Evolutionary conservation across 805 yeast genomes (phyloP).

Genomic region (Candida insectorum): DNA sequence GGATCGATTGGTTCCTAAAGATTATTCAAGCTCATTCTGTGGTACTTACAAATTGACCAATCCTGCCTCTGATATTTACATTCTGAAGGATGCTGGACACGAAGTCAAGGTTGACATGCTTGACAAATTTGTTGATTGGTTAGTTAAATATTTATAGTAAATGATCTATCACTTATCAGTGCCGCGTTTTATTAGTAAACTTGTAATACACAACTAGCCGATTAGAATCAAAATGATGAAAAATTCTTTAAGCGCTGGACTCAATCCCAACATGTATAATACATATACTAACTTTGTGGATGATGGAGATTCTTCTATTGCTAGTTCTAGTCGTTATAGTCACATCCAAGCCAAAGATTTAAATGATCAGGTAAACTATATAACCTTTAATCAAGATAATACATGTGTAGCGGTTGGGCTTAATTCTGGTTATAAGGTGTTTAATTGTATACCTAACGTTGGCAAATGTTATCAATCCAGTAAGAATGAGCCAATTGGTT

Average conservation of each 20-base stretch:
- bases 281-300: slow-evolving; percentile 7
- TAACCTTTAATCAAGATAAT: slow-evolving; percentile 83
- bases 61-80: slow-evolving; percentile 19
- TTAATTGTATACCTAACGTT: slow-evolving; percentile 61
- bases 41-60: slow-evolving; percentile 26
- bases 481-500: slow-evolving; percentile 53
- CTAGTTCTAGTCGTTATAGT: slow-evolving; percentile 12
- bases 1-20: slow-evolving; percentile 36
- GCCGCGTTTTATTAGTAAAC: background rate
- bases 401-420: slow-evolving; percentile 77
- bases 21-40: slow-evolving; percentile 28
- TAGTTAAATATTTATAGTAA: slow-evolving; percentile 14
- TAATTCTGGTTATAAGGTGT: slow-evolving; percentile 63
- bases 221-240: slow-evolving; percentile 11
- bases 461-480: slow-evolving; percentile 30
- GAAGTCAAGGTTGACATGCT: slow-evolving; percentile 33
- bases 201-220: background rate
- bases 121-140: slow-evolving; percentile 29
- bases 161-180: background rate
- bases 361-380: slow-evolving; percentile 32
- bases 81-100: slow-evolving; percentile 32
- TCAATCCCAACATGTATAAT: slow-evolving; percentile 11
- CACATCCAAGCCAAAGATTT: slow-evolving; percentile 8
- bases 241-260: slow-evolving; percentile 12
- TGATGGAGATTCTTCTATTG: slow-evolving; percentile 16